phyloP scores from a whole-genome alignment of 495 filamentous ascomycete species.

The Xylona heveae region DNA sequence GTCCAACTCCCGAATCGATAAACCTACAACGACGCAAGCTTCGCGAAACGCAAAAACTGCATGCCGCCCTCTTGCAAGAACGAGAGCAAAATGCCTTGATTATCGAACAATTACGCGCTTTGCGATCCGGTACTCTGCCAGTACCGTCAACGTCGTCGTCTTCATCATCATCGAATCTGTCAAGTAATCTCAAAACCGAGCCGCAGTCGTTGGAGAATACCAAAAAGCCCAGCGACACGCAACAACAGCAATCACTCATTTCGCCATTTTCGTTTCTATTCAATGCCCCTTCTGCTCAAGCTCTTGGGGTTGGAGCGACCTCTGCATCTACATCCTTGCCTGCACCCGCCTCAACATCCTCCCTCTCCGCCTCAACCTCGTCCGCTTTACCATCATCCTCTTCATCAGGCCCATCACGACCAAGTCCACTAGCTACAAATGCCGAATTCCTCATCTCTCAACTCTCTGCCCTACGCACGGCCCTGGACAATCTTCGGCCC shows the following conservation, averaged over 20 bases:
- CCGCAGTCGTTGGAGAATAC: too few species aligned
- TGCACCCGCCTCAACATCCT: constrained; percentile 21
- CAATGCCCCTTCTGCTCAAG: constrained; percentile 20
- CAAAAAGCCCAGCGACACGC: neutral
- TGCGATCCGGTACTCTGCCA: constrained; percentile 20
- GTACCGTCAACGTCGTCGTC: constrained; percentile 9
- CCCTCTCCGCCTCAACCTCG: constrained; percentile 16
- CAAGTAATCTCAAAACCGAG: too few species aligned
- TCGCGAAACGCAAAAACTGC: constrained; percentile 61
- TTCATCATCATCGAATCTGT: too few species aligned
- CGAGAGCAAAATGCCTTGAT: constrained; percentile 52
- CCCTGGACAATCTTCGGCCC: constrained; percentile 39
- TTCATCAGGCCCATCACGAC: neutral
- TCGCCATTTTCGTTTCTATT: constrained; percentile 28
- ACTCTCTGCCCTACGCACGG: constrained; percentile 48
- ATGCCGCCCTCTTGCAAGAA: constrained; percentile 52
- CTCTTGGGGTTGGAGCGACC: too few species aligned
- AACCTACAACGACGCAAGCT: constrained; percentile 51
- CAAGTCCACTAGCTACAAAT: constrained; percentile 43
- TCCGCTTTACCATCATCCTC: too few species aligned
- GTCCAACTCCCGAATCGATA: constrained; percentile 41
- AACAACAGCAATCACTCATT: constrained; percentile 7
- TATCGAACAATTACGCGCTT: constrained; percentile 37
- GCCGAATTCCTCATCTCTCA: constrained; percentile 65
- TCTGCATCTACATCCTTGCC: constrained; percentile 22